Evolutionary conservation across 2,329 filamentous ascomycete species (phyloP).

Genomic region (Fusarium mangiferae): DNA sequence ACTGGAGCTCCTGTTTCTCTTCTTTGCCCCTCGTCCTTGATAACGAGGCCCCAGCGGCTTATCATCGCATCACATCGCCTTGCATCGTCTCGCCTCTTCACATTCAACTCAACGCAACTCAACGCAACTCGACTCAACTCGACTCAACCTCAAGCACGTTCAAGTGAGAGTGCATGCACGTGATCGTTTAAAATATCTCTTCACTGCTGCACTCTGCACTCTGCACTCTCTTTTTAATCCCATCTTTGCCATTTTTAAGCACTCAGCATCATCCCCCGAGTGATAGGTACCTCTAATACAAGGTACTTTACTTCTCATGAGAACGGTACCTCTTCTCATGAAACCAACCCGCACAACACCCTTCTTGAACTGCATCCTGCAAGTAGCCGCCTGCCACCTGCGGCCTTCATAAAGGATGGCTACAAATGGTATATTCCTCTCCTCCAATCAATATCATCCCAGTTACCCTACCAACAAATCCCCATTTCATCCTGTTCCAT

Average conservation of each 20-base stretch:
- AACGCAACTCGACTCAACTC: not conserved
- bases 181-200: not conserved
- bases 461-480: not conserved
- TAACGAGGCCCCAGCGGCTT: conserved; percentile 40
- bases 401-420: conserved; percentile 44
- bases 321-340: conserved; percentile 27
- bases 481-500: not conserved
- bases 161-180: conserved; percentile 1
- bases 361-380: conserved; percentile 37
- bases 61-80: conserved; percentile 37
- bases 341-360: conserved; percentile 33
- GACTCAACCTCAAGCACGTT: conserved; percentile 21
- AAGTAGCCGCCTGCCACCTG: conserved; percentile 34
- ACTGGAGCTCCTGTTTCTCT: conserved; percentile 14
- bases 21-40: conserved; percentile 35
- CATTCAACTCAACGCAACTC: conserved; percentile 11
- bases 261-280: not conserved
- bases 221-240: not conserved
- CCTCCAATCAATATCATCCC: not conserved
- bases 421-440: conserved; percentile 44
- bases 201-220: conserved; percentile 23
- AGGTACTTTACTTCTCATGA: conserved; percentile 40
- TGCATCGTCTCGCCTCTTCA: conserved; percentile 25
- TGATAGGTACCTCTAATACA: not conserved
- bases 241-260: not conserved